Percentiles rank a stretch among this genome's conserved stretches.
These are phyloP conservation scores for Davidsoniella neocaledoniae DNA, from an alignment of 2,329 filamentous ascomycete genomes.

Conservation along the genomic window DNA sequence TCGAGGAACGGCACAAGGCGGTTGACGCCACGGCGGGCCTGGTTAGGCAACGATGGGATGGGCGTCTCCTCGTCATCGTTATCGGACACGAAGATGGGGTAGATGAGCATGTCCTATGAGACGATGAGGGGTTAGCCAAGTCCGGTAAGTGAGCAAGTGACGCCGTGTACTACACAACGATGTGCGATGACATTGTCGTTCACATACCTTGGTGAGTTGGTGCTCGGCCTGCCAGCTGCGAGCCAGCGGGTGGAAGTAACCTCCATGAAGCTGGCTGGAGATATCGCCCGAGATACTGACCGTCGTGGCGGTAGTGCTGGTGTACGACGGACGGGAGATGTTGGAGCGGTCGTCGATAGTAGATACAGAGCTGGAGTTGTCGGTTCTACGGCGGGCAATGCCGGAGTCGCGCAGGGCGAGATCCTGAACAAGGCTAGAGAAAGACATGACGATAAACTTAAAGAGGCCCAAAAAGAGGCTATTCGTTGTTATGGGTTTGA, in stretches of 20 bases:
- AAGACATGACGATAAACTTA: constrained; percentile 35
- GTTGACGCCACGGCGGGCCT: constrained; percentile 77
- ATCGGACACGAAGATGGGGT: constrained; percentile 92
- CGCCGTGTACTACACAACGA: neutral
- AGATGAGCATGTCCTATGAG: constrained; percentile 86
- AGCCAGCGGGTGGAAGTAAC: constrained; percentile 65
- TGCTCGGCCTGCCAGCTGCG: constrained; percentile 71
- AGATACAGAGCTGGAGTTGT: constrained; percentile 31
- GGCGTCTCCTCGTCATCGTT: constrained; percentile 79
- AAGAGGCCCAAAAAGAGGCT: neutral
- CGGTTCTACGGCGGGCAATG: constrained; percentile 27
- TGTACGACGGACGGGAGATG: constrained; percentile 43
- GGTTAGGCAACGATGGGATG: constrained; percentile 81
- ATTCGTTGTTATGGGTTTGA: too few relatives aligned
- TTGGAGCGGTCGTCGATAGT: constrained; percentile 46
- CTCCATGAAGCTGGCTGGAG: constrained; percentile 66
- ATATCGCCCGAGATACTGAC: constrained; percentile 60
- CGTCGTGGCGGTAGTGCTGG: constrained; percentile 49
- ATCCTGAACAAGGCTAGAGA: constrained; percentile 51
- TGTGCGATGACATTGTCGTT: neutral
- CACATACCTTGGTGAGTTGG: constrained; percentile 62
- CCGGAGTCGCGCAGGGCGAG: constrained; percentile 40
- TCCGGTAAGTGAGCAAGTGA: neutral
- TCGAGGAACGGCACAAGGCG: constrained; percentile 69
- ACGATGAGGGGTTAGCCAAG: neutral